Base-by-base conservation (phyloP, 2,329 filamentous ascomycete genomes). In the Aspergillus sergii region DNA sequence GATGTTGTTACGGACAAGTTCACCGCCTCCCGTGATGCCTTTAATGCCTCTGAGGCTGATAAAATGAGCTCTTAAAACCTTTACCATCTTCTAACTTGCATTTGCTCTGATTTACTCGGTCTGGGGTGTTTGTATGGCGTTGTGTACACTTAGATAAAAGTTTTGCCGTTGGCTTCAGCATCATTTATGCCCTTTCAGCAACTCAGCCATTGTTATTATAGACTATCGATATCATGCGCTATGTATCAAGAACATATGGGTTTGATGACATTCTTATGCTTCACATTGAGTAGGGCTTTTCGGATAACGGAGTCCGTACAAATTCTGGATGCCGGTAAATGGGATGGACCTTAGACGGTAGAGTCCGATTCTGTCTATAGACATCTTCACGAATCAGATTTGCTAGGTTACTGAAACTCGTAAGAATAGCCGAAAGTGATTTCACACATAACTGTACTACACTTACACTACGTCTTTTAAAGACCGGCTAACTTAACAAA, bases 1-100 rank as follows among this genome's bases (percentile, higher is more conserved):
- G 94, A 98, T 78, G 91, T 96, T 4, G 92, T 99, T 5, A 87
- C 91, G n/a, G 92, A 96, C 58, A 94, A 96, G 77, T 99, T 97
- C 79, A 89, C 85, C 61, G 80, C 81, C 14, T 87, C 91, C 64
- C 83, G 89, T 64, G 85, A 92, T 67, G 82, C 85, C 9, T 92
- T 90, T 76, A 77, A 80, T 65, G 76, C 75, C 34, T 67, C 72
- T 50, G 69, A 76, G 63, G 72, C 67, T 41, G 75, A 78, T 68
- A 69, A 72, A 50, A 79, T 75, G 73, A 67, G 71, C 61, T 68
- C 71, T 41, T 79, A 61, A 41, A 41, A 71, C 57, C 21, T n/a
- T 63, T 16, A 16, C 19, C 53, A 60, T 59, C 57, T 16, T 36
- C 34, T 62, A 57, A 60, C 23, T 59, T 65, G 58, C 64, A 57